These are phyloP conservation scores for Psilocybe azurescens DNA, from an alignment of 768 basidiomycete genomes.

Conservation along the genomic window DNA sequence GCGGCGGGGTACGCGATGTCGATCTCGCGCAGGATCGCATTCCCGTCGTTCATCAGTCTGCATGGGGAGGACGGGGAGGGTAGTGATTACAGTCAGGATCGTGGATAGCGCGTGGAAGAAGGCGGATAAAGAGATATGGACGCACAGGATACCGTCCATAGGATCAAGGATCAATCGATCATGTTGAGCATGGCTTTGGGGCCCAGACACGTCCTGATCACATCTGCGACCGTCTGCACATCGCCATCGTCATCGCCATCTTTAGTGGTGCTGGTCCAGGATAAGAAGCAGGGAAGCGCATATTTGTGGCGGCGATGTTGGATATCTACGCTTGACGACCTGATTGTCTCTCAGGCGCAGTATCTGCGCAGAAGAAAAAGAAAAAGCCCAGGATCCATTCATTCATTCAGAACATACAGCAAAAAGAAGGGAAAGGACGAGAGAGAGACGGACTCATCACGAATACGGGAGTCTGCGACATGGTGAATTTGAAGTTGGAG, in stretches of 20 bases:
- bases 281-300: conserved; percentile 34
- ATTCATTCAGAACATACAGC: no score
- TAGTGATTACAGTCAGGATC: background rate
- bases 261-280: background rate
- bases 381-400: no score
- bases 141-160: conserved; percentile 97
- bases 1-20: conserved; percentile 99
- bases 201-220: conserved; percentile 95
- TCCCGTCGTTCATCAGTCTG: conserved; percentile 97
- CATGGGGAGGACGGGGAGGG: background rate
- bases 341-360: conserved; percentile 91
- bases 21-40: conserved; percentile 97
- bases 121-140: conserved; percentile 17
- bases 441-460: conserved; percentile 68
- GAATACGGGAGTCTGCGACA: conserved; percentile 80
- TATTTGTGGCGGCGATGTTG: conserved; percentile 97
- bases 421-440: background rate
- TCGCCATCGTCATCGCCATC: background rate
- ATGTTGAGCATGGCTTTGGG: conserved; percentile 99
- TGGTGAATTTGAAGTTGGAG: conserved; percentile 22
- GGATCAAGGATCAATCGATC: conserved; percentile 82
- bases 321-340: conserved; percentile 96
- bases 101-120: background rate
- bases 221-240: conserved; percentile 91
- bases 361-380: conserved; percentile 55